Evolutionary conservation across 139 green algal genomes (phyloP), one percentile per base, ranked within the genome.

Genomic region (Parachlorella kessleri): DNA sequence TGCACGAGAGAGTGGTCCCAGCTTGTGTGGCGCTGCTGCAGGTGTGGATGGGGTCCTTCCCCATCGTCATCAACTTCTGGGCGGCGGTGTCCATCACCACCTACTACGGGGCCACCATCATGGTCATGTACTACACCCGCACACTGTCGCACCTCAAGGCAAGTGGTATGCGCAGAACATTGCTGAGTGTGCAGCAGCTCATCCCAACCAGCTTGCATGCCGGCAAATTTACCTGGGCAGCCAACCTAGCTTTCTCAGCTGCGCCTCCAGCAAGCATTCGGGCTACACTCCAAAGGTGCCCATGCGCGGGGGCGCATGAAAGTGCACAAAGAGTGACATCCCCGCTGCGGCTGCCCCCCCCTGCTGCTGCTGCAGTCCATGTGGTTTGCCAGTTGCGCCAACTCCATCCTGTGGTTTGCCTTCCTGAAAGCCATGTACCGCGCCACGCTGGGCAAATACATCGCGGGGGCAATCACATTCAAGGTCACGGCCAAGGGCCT

Each of bases 401-500:
- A 89, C 69, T 70, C 70, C 69, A 82, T 92, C 65, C 76, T 92
- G 54, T 92, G 83, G 77, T 91, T 71, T 38, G 87, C 87, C 40
- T 92, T 90, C 64, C 77, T 92, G 63, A 92, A 92, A 79, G 87
- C 87, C 59, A 81, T 89, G 67, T 90, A 83, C 76, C 79, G 87
- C 55, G 78, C 87, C 35, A 83, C 82, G 3, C 10, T 86, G 26
- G 82, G 82, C 53, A 54, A 63, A 14, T 83, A 48, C 55, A 70
- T 86, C 21, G 55, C 33, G 3, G 82, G 82, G 33, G 76, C 66
- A 6, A 89, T 92, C 81, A 73, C 83, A 36, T 92, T 92, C 87
- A 92, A 92, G 82, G 88, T 88, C 73, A 92, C 87, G 30, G 76
- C 88, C 37, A 92, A 92, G 80, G 70, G 77, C 64, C 70, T 88